phyloP scores from a whole-genome alignment of 257 asterid genomes.

The Lavandula angustifolia region DNA sequence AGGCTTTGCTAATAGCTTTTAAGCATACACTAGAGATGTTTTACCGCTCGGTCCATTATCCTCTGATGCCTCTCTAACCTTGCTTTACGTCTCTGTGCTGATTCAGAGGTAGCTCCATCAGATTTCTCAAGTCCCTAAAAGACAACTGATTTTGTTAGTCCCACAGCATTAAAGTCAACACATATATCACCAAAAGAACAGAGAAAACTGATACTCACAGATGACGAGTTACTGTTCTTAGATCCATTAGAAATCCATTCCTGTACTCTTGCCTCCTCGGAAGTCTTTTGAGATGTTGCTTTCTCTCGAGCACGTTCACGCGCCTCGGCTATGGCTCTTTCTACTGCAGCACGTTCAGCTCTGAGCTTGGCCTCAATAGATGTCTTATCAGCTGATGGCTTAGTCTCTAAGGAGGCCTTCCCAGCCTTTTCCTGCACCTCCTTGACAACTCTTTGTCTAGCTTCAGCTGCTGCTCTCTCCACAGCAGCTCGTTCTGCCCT shows the following conservation, averaged over 20 bases:
- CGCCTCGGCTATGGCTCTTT: slow-evolving; percentile 92
- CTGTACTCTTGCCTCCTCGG: slow-evolving; percentile 46
- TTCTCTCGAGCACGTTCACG: slow-evolving; percentile 83
- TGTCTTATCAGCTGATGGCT: slow-evolving; percentile 28
- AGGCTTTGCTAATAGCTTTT: slow-evolving; percentile 19
- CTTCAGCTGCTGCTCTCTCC: slow-evolving; percentile 78
- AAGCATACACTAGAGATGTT: slow-evolving; percentile 24
- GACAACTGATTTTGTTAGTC: slow-evolving; percentile 31
- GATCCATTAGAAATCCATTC: slow-evolving; percentile 47
- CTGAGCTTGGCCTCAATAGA: slow-evolving; percentile 64
- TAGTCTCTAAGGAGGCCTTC: slow-evolving; percentile 41
- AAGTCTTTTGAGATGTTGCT: slow-evolving; percentile 66
- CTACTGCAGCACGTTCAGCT: slow-evolving; percentile 93
- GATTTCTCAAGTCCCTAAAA: slow-evolving; percentile 65
- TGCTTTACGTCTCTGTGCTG: slow-evolving; percentile 83
- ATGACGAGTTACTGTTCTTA: slow-evolving; percentile 70
- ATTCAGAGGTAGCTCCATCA: slow-evolving; percentile 57
- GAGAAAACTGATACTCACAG: slow-evolving; percentile 51
- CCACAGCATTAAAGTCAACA: slow-evolving; percentile 9
- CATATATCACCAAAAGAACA: slow-evolving; percentile 20
- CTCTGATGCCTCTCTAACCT: slow-evolving; percentile 85
- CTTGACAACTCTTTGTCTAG: slow-evolving; percentile 56
- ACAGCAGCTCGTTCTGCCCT: slow-evolving; percentile 83
- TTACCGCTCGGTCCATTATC: slow-evolving; percentile 90
- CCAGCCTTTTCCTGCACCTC: slow-evolving; percentile 66